phyloP scores from a whole-genome alignment of 768 basidiomycete genomes.

The Pholiota conissans region DNA sequence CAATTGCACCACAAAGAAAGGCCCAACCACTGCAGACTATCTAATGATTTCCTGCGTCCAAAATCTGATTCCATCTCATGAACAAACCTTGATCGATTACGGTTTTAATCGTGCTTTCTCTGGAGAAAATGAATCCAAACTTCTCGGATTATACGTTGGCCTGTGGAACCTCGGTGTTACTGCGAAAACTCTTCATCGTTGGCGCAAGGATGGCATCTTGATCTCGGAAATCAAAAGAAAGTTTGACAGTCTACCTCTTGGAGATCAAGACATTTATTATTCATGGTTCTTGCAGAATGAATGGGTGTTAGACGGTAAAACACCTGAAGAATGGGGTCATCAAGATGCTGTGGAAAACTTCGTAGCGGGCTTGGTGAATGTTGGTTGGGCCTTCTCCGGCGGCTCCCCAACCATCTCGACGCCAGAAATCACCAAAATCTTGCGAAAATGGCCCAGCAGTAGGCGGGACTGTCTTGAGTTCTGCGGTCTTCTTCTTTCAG shows the following conservation, averaged over 20 bases:
- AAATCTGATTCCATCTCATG: slow-evolving; percentile 28
- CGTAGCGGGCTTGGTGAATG: neutral
- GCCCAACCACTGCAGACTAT: slow-evolving; percentile 1
- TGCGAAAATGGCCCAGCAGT: neutral
- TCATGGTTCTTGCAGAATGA: slow-evolving; percentile 37
- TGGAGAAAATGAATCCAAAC: slow-evolving; percentile 9
- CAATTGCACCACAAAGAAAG: slow-evolving; percentile 24
- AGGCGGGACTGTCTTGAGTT: neutral
- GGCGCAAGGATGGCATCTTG: slow-evolving; percentile 31
- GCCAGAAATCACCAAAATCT: neutral
- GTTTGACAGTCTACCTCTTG: slow-evolving; percentile 23
- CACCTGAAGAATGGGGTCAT: neutral
- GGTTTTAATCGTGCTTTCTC: slow-evolving; percentile 29
- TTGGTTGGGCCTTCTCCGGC: neutral
- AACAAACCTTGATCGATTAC: slow-evolving; percentile 33
- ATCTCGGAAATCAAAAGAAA: slow-evolving; percentile 30
- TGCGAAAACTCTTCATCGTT: slow-evolving; percentile 29
- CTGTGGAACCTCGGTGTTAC: slow-evolving; percentile 23
- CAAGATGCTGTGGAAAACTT: neutral
- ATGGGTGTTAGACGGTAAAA: slow-evolving; percentile 22
- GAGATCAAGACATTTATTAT: slow-evolving; percentile 28
- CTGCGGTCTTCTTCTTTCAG: neutral
- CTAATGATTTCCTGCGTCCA: slow-evolving; percentile 15
- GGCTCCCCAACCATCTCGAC: neutral
- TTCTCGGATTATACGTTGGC: slow-evolving; percentile 33